Base-by-base conservation (phyloP, 495 filamentous ascomycete species). In the Talaromyces trachyspermus region DNA sequence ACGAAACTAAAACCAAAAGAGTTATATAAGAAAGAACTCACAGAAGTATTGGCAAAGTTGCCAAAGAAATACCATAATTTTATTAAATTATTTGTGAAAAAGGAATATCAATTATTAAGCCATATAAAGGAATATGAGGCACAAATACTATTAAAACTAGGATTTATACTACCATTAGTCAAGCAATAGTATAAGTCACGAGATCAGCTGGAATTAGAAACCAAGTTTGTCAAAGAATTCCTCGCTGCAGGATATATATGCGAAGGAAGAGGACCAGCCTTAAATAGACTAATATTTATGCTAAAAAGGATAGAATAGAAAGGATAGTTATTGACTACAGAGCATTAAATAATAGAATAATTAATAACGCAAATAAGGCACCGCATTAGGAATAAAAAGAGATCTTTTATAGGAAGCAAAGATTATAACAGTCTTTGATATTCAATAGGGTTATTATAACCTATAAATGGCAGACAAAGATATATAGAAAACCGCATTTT, bases 321-420 rank as follows among this genome's bases (percentile, higher is more conserved):
- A 19, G 33, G 46, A 36, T 61, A 42, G 59, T 49, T 38, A 47
- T 62, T 14, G 39, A 64, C 22, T 64, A 60, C 33, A 14, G 42
- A 53, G 25, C 44, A 46, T 36, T 62, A 25, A 65, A 65, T 38
- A 23, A 36, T n/a, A 53, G 54, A 19, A 65, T 50, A 15, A 50
- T 54, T 19, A 60, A 62, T 19, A 48, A 65, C 35, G n/a, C 27
- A 45, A 50, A 65, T 30, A 50, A 35, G 32, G 40, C 62, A 54
- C 46, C 49, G 59, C 58, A 14, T 23, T 37, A 17, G 47, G 57
- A 30, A 54, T 57, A 9, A 35, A 57, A 38, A 5, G 18, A 36
- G 49, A 55, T 46, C 33, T 27, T 14, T 41, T 64, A 4, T 30
- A 36, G 27, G 29, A 43, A 55, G 49, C 39, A 22, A 61, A 61